A percentile compares a stretch with the other conserved stretches of the same genome.
These are phyloP conservation scores for Gymnopus androsaceus DNA, from an alignment of 1,284 basidiomycete genomes.

Conservation along the genomic window DNA sequence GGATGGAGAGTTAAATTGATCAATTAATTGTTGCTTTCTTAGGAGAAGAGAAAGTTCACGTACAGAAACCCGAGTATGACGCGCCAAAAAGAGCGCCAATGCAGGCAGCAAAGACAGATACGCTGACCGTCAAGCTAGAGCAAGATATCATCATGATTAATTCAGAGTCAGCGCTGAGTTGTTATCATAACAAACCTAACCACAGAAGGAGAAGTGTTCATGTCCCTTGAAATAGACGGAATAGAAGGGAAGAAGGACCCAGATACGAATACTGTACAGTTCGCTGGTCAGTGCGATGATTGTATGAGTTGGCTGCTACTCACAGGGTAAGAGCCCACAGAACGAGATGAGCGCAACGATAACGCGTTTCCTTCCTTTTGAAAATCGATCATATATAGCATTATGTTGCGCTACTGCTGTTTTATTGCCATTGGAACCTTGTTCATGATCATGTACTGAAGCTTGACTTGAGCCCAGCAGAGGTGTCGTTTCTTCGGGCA, in stretches of 20 bases:
- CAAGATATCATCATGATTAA: background rate
- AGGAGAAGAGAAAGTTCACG: conserved; percentile 19
- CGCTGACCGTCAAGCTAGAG: conserved; percentile 37
- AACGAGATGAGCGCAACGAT: conserved; percentile 12
- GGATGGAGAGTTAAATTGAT: too few species aligned
- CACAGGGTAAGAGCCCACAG: conserved; percentile 15
- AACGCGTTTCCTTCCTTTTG: conserved; percentile 1
- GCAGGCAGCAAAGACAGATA: conserved; percentile 45
- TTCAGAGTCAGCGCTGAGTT: background rate
- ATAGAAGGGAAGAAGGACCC: conserved; percentile 73
- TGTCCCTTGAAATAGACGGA: conserved; percentile 62
- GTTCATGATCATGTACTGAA: background rate
- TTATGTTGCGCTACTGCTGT: background rate
- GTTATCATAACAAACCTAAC: conserved; percentile 49
- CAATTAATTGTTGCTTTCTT: too few species aligned
- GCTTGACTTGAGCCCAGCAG: background rate
- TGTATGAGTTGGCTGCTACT: background rate
- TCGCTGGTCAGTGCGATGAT: background rate
- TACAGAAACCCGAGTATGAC: conserved; percentile 55
- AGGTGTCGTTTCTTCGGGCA: background rate
- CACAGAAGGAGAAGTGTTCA: conserved; percentile 53
- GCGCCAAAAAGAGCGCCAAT: conserved; percentile 53
- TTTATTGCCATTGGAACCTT: background rate
- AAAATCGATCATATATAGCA: conserved; percentile 9
- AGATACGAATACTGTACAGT: conserved; percentile 62